Percentiles rank a stretch among this genome's conserved stretches.
phyloP scores from a whole-genome alignment of 1,284 basidiomycete species.

The Fomitopsis schrenkii region DNA sequence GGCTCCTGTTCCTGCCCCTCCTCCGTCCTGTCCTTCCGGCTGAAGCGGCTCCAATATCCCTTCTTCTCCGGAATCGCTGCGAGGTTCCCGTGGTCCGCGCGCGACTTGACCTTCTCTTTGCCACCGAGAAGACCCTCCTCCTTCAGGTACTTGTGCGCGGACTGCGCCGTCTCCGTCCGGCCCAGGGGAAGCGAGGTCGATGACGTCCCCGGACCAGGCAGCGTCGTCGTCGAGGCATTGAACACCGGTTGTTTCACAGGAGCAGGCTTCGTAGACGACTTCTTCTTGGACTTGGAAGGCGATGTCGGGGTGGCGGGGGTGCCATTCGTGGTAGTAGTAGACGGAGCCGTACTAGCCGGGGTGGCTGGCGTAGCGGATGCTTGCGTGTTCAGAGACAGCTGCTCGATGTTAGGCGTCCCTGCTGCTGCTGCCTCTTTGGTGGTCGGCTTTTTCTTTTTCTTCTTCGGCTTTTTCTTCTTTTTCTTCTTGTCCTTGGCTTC shows the following conservation, averaged over 20 bases:
- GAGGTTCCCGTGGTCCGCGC: constrained; percentile 50
- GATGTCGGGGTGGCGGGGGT: not conserved
- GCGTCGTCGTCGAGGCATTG: constrained; percentile 23
- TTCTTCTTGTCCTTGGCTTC: constrained; percentile 48
- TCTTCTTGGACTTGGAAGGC: constrained; percentile 13
- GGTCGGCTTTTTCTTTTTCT: constrained; percentile 52
- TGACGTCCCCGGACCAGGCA: constrained; percentile 27
- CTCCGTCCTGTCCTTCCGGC: constrained; percentile 29
- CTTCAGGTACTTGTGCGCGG: constrained; percentile 65
- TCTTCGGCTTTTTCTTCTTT: constrained; percentile 66
- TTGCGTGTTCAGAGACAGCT: constrained; percentile 8
- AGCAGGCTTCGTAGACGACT: constrained; percentile 12
- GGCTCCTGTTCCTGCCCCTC: constrained; percentile 19
- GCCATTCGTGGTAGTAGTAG: not conserved
- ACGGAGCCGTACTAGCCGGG: not conserved
- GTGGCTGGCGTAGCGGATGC: constrained; percentile 11
- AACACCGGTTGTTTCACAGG: constrained; percentile 5
- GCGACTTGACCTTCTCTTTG: constrained; percentile 68
- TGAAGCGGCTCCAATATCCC: constrained; percentile 48
- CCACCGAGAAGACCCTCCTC: constrained; percentile 38
- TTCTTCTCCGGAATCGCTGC: constrained; percentile 42
- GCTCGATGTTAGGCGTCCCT: not conserved
- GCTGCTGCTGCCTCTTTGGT: constrained; percentile 15
- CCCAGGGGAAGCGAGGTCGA: constrained; percentile 45
- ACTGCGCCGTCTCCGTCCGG: constrained; percentile 52